Evolutionary conservation across 805 yeast genomes (phyloP), one percentile per base, ranked within the genome.

Genomic region (Ogataea trehalophila): DNA sequence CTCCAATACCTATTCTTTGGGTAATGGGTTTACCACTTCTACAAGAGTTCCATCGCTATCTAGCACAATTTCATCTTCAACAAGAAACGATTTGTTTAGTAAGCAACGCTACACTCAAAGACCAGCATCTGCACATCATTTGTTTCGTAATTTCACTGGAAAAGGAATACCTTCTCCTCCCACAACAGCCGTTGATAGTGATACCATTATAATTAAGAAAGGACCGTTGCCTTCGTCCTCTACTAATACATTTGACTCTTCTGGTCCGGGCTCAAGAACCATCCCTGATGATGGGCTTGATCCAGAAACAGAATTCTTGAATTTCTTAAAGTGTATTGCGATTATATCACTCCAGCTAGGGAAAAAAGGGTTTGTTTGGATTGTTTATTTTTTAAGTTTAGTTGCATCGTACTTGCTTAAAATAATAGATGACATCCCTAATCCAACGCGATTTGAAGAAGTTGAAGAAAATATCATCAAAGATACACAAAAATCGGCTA

Each of bases 331-430:
- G 26, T 59, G 54, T 40, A 33, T 65, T 6, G 39, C 52, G 3
- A 33, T 55, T 4, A 48, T 65, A 2, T 14, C 53, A 2, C 48
- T 39, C 31, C 52, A 60, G 31, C 45, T 65, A 4, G 52, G 56
- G 0, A 59, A 48, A 17, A 63, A 61, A 42, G 44, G 46, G 0
- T 46, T 54, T 4, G 44, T 56, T 8, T 65, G 69, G 69, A 14
- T 55, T 3, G 16, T 63, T 1, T 61, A 52, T 45, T 16, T 51
- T 2, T 40, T 64, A 20, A 59, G 55, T 11, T 17, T 47, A 9
- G 22, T 55, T 1, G 57, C 51, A 7, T 26, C 52, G 2, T 29
- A 48, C 20, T 15, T 56, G 22, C 44, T 56, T 39, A 51, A 43
- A 13, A 33, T 57, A 2, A 46, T 59, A 26, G 54, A 56, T 29